Percentiles rank a stretch among this genome's conserved stretches.
phyloP scores from a whole-genome alignment of 2,329 filamentous ascomycete genomes.

The Fusarium sp. region DNA sequence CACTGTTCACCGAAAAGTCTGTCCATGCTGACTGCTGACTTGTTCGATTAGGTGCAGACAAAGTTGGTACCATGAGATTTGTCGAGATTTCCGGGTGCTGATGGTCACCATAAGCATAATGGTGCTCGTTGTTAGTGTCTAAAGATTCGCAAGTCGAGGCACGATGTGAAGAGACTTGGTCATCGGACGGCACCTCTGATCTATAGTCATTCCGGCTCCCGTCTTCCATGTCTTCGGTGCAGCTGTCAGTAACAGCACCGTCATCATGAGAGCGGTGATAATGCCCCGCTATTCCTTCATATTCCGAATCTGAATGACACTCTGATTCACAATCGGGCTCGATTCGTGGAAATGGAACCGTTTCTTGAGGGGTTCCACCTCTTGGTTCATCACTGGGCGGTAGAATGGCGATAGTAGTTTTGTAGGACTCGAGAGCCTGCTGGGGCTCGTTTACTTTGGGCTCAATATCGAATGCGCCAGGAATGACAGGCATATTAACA shows the following conservation, averaged over 20 bases:
- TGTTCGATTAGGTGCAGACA: slow-evolving; percentile 58
- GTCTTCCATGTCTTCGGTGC: slow-evolving; percentile 54
- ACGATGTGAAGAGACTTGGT: slow-evolving; percentile 51
- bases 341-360: slow-evolving; percentile 52
- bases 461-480: slow-evolving; percentile 52
- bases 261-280: slow-evolving; percentile 48
- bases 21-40: slow-evolving; percentile 72
- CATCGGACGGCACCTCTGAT: slow-evolving; percentile 47
- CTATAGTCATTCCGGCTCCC: slow-evolving; percentile 46
- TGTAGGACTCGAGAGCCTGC: slow-evolving; percentile 44
- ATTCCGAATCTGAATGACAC: slow-evolving; percentile 54
- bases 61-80: slow-evolving; percentile 62
- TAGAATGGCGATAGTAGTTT: slow-evolving; percentile 64
- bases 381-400: slow-evolving; percentile 53
- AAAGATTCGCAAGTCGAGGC: slow-evolving; percentile 58
- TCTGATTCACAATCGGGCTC: slow-evolving; percentile 55
- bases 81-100: slow-evolving; percentile 55
- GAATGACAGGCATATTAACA: slow-evolving; percentile 33
- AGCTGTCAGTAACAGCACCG: slow-evolving; percentile 52
- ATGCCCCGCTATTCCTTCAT: slow-evolving; percentile 39
- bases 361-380: slow-evolving; percentile 30
- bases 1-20: slow-evolving; percentile 68
- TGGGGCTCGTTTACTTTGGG: slow-evolving; percentile 51
- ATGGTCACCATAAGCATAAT: slow-evolving; percentile 44
- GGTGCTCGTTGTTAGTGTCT: slow-evolving; percentile 51